A percentile compares a stretch with the other conserved stretches of the same genome.
Evolutionary conservation across 2,329 filamentous ascomycete genomes (phyloP).

Genomic region (Whalleya microplaca): DNA sequence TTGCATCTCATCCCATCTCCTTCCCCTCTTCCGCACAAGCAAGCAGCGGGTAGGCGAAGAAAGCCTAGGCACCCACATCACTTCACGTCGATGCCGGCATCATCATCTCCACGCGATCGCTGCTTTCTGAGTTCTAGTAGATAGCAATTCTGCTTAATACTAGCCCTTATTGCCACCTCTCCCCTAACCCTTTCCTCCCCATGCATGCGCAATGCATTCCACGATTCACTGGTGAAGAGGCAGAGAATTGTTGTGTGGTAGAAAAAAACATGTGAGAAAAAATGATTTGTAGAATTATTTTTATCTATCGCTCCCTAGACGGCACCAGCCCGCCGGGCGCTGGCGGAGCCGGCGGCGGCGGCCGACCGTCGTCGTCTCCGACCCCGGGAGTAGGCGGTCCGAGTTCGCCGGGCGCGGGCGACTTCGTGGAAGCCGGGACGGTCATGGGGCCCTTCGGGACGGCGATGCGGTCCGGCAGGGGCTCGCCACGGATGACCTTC

Average conservation of each 20-base stretch:
- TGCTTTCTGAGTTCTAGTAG: background rate
- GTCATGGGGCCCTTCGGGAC: slow-evolving; percentile 66
- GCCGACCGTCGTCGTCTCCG: slow-evolving; percentile 14
- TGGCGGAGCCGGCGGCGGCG: slow-evolving; percentile 34
- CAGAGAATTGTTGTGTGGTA: background rate
- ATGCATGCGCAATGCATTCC: background rate
- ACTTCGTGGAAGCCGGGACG: slow-evolving; percentile 55
- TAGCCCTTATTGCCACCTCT: background rate
- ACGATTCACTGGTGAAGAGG: too few relatives aligned
- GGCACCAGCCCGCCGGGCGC: slow-evolving; percentile 30
- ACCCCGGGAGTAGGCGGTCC: slow-evolving; percentile 22
- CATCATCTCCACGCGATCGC: background rate
- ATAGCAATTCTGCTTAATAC: too few relatives aligned
- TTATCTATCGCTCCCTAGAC: slow-evolving; percentile 8
- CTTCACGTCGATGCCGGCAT: background rate
- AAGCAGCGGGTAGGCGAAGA: background rate
- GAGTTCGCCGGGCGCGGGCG: slow-evolving; percentile 29
- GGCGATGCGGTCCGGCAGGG: slow-evolving; percentile 70
- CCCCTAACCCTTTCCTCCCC: background rate
- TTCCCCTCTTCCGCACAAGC: too few relatives aligned
- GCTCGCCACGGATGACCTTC: slow-evolving; percentile 85
- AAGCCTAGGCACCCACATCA: background rate
- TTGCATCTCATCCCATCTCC: too few relatives aligned
- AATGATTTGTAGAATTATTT: background rate
- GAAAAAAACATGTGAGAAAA: background rate